Evolutionary conservation across 257 asterid species (phyloP).

Genomic region (Penstemon davidsonii): DNA sequence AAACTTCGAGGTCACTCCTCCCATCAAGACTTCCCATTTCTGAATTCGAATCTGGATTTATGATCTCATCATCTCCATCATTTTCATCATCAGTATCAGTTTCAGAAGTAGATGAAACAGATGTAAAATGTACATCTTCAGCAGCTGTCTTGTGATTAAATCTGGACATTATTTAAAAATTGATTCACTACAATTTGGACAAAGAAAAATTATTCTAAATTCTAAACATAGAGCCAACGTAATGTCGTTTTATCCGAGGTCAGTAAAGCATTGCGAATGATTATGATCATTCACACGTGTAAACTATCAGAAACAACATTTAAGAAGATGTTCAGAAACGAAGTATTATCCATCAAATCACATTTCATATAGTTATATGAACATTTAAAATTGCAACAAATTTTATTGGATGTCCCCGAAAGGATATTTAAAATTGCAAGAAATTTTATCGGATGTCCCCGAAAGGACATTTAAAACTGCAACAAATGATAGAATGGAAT

Average conservation of each 20-base stretch:
- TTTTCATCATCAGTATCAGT: conserved; percentile 45
- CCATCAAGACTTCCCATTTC: conserved; percentile 34
- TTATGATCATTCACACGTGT: no score
- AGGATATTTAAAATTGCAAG: no score
- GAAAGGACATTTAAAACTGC: not conserved
- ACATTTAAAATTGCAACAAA: not conserved
- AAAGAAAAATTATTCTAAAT: not conserved
- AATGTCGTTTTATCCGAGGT: not conserved
- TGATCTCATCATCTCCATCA: conserved; percentile 37
- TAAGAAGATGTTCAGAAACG: no score
- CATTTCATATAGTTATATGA: no score
- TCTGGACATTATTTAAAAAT: conserved; percentile 43
- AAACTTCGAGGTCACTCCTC: conserved; percentile 46
- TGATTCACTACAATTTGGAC: conserved; percentile 23
- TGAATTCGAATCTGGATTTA: conserved; percentile 33
- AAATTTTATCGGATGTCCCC: no score
- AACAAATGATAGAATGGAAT: conserved; percentile 2
- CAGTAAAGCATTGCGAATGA: not conserved
- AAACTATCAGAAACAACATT: no score
- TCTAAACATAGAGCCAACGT: no score
- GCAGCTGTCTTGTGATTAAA: conserved; percentile 94
- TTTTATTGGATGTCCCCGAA: not conserved
- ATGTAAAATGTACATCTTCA: conserved; percentile 88
- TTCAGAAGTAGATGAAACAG: conserved; percentile 51
- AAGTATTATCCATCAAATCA: no score